Percentiles rank a stretch among this genome's conserved stretches.
phyloP scores from a whole-genome alignment of 1,139 yeast genomes.

The Blastobotrys buckinghamii region DNA sequence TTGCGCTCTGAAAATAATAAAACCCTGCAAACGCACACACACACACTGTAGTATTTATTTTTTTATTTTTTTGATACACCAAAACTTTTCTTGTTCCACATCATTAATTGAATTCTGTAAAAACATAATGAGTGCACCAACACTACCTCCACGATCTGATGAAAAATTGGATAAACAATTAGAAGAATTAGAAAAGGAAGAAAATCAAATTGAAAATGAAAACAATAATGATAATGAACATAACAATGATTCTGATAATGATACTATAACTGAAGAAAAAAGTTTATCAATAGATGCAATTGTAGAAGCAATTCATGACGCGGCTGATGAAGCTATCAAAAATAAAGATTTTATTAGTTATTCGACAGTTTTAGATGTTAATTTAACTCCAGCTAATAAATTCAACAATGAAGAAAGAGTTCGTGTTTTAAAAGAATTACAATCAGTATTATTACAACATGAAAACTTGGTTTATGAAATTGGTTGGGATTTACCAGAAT shows the following conservation, averaged over 20 bases:
- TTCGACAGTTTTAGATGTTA: conserved; percentile 62
- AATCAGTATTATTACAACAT: conserved; percentile 36
- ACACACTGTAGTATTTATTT: neutral
- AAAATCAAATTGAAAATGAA: neutral
- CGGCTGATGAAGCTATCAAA: conserved; percentile 24
- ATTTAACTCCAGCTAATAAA: conserved; percentile 44
- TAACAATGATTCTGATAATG: neutral
- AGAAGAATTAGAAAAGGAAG: neutral
- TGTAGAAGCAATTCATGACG: conserved; percentile 21
- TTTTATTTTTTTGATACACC: neutral
- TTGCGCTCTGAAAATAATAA: no score
- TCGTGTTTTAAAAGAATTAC: conserved; percentile 38
- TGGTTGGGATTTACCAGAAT: conserved; percentile 83
- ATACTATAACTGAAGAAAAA: neutral
- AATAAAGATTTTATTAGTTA: conserved; percentile 60
- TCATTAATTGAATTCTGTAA: no score
- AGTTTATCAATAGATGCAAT: conserved; percentile 11
- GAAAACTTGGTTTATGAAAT: conserved; percentile 54
- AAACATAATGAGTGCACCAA: neutral
- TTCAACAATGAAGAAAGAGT: conserved; percentile 48
- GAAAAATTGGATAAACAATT: neutral
- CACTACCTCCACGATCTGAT: neutral
- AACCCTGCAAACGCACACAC: neutral
- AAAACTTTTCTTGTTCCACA: neutral
- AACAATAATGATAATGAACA: no score